Evolutionary conservation across 306 rosid genomes (phyloP).

Genomic region (Cucurbita pepo): DNA sequence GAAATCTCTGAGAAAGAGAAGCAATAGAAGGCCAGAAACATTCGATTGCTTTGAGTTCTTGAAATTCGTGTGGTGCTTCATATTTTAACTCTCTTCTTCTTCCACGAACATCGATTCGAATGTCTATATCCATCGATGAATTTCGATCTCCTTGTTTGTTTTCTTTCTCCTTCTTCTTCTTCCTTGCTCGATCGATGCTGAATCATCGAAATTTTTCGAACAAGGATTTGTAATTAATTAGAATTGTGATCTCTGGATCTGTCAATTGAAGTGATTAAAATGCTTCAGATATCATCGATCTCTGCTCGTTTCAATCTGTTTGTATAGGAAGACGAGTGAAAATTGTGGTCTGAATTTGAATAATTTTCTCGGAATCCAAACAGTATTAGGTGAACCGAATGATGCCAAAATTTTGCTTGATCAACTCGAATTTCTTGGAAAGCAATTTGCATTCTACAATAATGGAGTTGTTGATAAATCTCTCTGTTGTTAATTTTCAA

Average conservation of each 20-base stretch:
- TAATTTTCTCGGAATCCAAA: not conserved
- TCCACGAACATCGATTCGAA: not conserved
- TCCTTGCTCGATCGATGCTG: not conserved
- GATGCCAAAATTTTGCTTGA: not conserved
- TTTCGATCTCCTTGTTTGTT: not conserved
- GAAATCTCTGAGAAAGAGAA: not conserved
- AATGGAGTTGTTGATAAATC: not conserved
- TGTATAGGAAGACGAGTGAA: not conserved
- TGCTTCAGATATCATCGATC: not conserved
- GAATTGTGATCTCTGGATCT: not conserved
- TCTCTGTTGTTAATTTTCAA: not conserved
- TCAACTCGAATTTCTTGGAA: not conserved
- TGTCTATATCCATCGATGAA: not conserved
- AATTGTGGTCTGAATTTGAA: not conserved
- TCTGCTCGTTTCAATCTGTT: not conserved
- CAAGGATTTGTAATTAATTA: not conserved
- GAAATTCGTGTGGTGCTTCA: not conserved
- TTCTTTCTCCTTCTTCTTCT: not conserved
- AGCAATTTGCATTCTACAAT: not conserved
- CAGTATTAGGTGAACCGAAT: not conserved
- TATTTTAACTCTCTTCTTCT: not conserved
- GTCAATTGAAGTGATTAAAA: not conserved
- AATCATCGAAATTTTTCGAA: not conserved
- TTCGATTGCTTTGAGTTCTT: constrained; percentile 14
- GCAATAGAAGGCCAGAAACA: not conserved